Percentiles rank a stretch among this genome's conserved stretches.
Conservation (phyloP, 1,284 basidiomycete genomes). For the Phylloboletellus chloephorus region DNA sequence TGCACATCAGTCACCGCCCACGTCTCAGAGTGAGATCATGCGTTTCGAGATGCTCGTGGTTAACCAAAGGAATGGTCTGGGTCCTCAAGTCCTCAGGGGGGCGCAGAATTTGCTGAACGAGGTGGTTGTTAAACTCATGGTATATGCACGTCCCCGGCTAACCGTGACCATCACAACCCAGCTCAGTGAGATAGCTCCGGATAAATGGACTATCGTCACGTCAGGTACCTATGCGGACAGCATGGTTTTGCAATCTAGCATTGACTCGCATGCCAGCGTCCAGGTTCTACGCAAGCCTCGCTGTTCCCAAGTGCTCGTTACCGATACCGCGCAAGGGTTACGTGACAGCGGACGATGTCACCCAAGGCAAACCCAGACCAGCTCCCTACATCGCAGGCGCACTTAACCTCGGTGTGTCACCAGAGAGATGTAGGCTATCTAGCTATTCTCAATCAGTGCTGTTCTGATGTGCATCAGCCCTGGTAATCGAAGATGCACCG, state of each 20-base stretch:
- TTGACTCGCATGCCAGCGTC: slow-evolving; percentile 44
- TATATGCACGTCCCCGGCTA: slow-evolving; percentile 3
- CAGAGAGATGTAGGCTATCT: slow-evolving; percentile 44
- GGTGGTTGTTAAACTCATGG: slow-evolving; percentile 29
- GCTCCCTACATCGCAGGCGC: slow-evolving; percentile 74
- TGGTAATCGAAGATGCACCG: slow-evolving; percentile 83
- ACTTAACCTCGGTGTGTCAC: slow-evolving; percentile 41
- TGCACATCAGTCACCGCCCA: background rate
- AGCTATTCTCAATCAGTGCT: background rate
- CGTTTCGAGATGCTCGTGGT: slow-evolving; percentile 61
- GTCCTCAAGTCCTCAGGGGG: slow-evolving; percentile 52
- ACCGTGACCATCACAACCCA: slow-evolving; percentile 15
- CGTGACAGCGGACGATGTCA: slow-evolving; percentile 72
- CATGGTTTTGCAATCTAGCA: background rate
- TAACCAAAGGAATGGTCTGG: slow-evolving; percentile 42
- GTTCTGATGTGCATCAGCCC: slow-evolving; percentile 38
- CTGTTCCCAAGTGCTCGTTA: slow-evolving; percentile 55
- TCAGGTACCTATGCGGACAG: slow-evolving; percentile 44
- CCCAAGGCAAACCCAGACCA: slow-evolving; percentile 74
- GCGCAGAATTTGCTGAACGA: slow-evolving; percentile 44
- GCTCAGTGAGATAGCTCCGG: slow-evolving; percentile 32
- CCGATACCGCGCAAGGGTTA: slow-evolving; percentile 50
- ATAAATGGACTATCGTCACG: slow-evolving; percentile 73
- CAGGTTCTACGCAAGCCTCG: slow-evolving; percentile 57
- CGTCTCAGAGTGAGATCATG: slow-evolving; percentile 48